phyloP scores from a whole-genome alignment of 2,329 filamentous ascomycete species.

The Chrysoporthe deuterocubensis region DNA sequence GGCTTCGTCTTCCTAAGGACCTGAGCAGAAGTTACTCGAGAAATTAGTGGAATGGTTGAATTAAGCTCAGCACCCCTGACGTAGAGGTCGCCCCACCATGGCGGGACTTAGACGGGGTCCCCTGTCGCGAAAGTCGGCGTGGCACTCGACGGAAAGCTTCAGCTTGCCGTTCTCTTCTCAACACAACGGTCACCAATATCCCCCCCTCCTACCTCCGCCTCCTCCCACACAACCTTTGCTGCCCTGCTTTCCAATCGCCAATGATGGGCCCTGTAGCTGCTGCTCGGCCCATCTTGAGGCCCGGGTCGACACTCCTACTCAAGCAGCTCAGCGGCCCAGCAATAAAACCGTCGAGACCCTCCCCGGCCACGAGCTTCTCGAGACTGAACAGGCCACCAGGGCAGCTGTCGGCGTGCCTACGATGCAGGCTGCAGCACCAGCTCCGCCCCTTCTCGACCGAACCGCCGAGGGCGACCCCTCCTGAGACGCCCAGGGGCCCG shows the following conservation, averaged over 20 bases:
- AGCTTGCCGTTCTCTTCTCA: neutral
- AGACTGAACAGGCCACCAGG: neutral
- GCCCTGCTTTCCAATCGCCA: slow-evolving; percentile 18
- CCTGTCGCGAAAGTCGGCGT: slow-evolving; percentile 15
- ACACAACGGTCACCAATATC: neutral
- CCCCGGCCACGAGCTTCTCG: slow-evolving; percentile 18
- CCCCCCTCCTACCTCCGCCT: neutral
- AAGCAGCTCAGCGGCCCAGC: slow-evolving; percentile 31
- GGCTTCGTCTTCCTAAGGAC: too few species aligned
- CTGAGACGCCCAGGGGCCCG: slow-evolving; percentile 1
- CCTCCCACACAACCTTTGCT: slow-evolving; percentile 3
- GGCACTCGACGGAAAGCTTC: slow-evolving; percentile 1
- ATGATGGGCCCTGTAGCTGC: slow-evolving; percentile 30
- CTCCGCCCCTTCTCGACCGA: slow-evolving; percentile 39
- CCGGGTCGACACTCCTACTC: slow-evolving; percentile 23
- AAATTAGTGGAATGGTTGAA: too few species aligned
- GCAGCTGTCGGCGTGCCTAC: slow-evolving; percentile 35
- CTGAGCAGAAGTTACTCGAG: too few species aligned
- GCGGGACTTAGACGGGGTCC: neutral
- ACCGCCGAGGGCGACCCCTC: slow-evolving; percentile 30
- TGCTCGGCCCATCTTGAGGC: slow-evolving; percentile 27
- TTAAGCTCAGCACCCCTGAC: slow-evolving; percentile 11
- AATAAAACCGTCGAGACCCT: slow-evolving; percentile 11
- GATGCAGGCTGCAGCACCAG: slow-evolving; percentile 33
- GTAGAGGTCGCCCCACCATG: slow-evolving; percentile 5